Evolutionary conservation across 352 stramenopile species (phyloP), one percentile per base, ranked within the genome.

Genomic region (Globisporangium polare): DNA sequence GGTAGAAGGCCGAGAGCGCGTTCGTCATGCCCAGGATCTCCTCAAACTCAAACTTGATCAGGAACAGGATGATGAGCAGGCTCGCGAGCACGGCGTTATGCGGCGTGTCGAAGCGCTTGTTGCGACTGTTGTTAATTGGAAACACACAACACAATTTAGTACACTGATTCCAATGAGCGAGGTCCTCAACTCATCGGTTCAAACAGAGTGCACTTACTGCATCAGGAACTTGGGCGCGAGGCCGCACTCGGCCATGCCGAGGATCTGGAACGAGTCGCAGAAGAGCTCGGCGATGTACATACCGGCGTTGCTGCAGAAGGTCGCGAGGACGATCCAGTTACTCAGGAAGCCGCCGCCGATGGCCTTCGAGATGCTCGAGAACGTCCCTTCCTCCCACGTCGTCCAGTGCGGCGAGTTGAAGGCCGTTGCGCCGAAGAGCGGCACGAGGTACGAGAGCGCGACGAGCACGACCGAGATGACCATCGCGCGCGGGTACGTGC

Each of bases 211-310:
- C 87, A 71, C 42, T 89, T n/a, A 89, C 88, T 60, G 85, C 22
- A 83, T 78, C 45, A 98, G 87, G 24, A 94, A 77, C 22, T 80
- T 79, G 10, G 91, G 92, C 12, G 95, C 68, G 35, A 97, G 81
- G 3, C 92, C 93, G 37, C 85, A 80, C 62, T 98, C 83, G 6
- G 90, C 76, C 81, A 90, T 87, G 27, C 74, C 77, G 29, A 76
- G 68, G 24, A 98, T 66, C 71, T 97, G 89, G 62, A 92, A 98
- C 31, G 91, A 84, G 74, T 98, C 94, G 7, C 77, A 80, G n/a
- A 86, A 95, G 52, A 98, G 89, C 71, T 98, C 93, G 6, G 91
- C 86, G 68, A 96, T 85, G 71, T 97, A 98, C 65, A 98, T 80
- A 20, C 88, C 94, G 35, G 97, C 75, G 65, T 97, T 97, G 51